These are phyloP conservation scores for Comarum palustre DNA, from an alignment of 306 rosid species.

Conservation along the genomic window DNA sequence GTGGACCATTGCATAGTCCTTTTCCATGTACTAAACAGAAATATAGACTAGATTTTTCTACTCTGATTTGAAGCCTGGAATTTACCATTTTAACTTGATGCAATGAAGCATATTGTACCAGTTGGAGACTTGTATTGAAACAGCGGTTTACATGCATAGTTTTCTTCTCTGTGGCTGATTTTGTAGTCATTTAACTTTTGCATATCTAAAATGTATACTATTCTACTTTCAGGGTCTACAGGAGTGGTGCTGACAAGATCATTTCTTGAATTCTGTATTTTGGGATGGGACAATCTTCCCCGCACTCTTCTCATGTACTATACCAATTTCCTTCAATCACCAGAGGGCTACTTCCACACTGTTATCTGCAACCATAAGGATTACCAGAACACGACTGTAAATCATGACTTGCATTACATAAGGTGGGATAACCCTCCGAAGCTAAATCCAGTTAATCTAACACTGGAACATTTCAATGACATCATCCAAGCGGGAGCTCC, in stretches of 20 bases:
- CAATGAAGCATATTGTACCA: background rate
- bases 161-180: background rate
- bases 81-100: constrained; percentile 3
- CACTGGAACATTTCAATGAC: constrained; percentile 58
- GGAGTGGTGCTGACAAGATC: constrained; percentile 70
- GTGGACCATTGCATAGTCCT: too few species aligned
- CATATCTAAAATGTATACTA: constrained; percentile 8
- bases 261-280: constrained; percentile 67
- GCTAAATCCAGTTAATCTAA: constrained; percentile 53
- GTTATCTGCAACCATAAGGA: constrained; percentile 88
- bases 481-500: constrained; percentile 74
- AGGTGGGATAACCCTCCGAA: constrained; percentile 77
- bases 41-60: background rate
- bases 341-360: constrained; percentile 89
- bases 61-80: background rate
- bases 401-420: constrained; percentile 65
- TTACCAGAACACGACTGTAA: constrained; percentile 80
- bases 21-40: background rate
- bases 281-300: constrained; percentile 96
- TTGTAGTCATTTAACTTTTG: constrained; percentile 5
- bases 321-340: constrained; percentile 69
- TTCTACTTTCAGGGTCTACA: constrained; percentile 56
- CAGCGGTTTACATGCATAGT: background rate
- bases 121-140: background rate
- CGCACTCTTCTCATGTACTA: constrained; percentile 86